Conservation (phyloP, 371 early-diverging fungal genomes). For the Circinella minor region DNA sequence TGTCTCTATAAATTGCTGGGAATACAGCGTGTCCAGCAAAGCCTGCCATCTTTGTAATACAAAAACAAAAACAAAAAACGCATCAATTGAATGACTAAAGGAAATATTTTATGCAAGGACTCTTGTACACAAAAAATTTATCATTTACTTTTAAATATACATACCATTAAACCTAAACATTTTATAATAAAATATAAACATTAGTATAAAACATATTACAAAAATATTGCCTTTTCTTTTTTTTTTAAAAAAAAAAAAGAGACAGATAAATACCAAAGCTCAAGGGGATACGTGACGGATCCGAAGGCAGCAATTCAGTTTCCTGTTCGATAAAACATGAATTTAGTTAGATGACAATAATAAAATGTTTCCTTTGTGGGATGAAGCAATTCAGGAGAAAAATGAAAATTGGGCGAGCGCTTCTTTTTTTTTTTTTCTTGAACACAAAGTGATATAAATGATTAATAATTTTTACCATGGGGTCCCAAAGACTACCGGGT, state of each 20-base stretch:
- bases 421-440: background rate
- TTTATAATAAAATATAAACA: too few relatives aligned
- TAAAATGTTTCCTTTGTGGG: background rate
- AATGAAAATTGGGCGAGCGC: too few relatives aligned
- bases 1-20: constrained; percentile 70
- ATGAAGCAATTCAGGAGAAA: constrained; percentile 13
- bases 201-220: too few relatives aligned
- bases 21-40: constrained; percentile 69
- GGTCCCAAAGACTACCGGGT: constrained; percentile 65
- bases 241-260: too few relatives aligned
- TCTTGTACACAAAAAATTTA: too few relatives aligned
- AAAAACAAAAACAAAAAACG: too few relatives aligned
- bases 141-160: too few relatives aligned
- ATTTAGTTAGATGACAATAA: constrained; percentile 10
- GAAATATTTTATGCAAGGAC: too few relatives aligned
- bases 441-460: background rate
- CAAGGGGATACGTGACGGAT: constrained; percentile 34
- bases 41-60: constrained; percentile 32
- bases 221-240: too few relatives aligned
- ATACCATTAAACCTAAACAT: constrained; percentile 22
- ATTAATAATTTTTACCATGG: constrained; percentile 32
- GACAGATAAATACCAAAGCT: constrained; percentile 26
- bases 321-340: constrained; percentile 22
- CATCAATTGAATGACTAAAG: too few relatives aligned
- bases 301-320: constrained; percentile 38